A percentile compares a stretch with the other conserved stretches of the same genome.
Conservation (phyloP, 345 rosid species). For the Eucalyptus polybractea region DNA sequence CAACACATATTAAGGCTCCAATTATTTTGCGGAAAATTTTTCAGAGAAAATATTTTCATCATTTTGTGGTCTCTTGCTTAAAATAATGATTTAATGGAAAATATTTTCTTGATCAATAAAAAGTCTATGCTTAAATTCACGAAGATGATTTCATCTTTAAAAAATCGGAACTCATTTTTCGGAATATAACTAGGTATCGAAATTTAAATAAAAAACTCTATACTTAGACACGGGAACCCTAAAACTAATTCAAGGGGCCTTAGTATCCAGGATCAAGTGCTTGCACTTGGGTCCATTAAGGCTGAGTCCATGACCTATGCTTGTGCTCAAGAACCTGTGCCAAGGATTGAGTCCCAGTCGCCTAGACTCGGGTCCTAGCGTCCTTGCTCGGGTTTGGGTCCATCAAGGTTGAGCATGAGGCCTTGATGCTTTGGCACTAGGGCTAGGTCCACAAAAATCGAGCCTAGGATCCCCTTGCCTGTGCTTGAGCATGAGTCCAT, state of each 20-base stretch:
- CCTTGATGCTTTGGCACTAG: background rate
- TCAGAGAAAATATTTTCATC: accelerated
- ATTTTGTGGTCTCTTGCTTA: background rate
- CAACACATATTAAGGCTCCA: background rate
- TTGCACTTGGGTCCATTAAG: background rate
- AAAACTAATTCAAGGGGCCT: background rate
- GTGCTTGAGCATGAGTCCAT: background rate
- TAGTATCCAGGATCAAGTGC: accelerated
- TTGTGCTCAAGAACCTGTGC: accelerated
- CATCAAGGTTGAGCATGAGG: background rate
- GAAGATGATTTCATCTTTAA: background rate
- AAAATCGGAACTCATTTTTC: no score
- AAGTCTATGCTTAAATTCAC: accelerated
- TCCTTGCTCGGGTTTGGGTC: accelerated
- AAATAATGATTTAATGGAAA: no score
- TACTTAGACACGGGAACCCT: background rate
- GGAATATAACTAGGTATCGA: accelerated
- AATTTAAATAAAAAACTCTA: no score
- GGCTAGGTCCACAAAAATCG: background rate
- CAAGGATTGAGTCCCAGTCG: accelerated
- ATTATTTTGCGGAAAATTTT: background rate
- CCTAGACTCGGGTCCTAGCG: background rate
- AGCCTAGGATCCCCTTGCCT: background rate
- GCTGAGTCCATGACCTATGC: background rate
- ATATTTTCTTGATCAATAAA: no score